These are phyloP conservation scores for Xylariaceae sp. DNA, from an alignment of 2,329 filamentous ascomycete species.

Conservation along the genomic window DNA sequence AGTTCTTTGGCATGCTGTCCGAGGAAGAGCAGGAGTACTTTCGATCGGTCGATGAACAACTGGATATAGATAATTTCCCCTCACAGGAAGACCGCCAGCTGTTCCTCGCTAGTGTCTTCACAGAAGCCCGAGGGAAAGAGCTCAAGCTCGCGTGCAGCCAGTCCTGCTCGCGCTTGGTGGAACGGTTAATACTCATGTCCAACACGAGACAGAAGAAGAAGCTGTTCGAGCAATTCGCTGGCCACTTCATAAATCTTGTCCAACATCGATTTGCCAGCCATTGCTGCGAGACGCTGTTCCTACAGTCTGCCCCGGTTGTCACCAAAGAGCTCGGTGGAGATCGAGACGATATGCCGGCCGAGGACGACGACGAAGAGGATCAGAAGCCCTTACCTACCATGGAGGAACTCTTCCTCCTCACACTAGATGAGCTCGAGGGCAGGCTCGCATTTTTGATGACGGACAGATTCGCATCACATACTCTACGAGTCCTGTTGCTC, in stretches of 20 bases:
- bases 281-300: slow-evolving; percentile 91
- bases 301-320: slow-evolving; percentile 73
- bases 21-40: slow-evolving; percentile 96
- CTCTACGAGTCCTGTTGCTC: slow-evolving; percentile 76
- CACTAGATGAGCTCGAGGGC: slow-evolving; percentile 81
- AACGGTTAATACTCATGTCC: slow-evolving; percentile 80
- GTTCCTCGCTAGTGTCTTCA: slow-evolving; percentile 77
- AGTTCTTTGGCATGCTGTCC: slow-evolving; percentile 90
- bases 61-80: slow-evolving; percentile 84
- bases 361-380: slow-evolving; percentile 37
- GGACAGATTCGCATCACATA: slow-evolving; percentile 85
- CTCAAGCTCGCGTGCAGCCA: slow-evolving; percentile 94
- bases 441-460: slow-evolving; percentile 79
- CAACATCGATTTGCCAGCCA: slow-evolving; percentile 96
- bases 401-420: slow-evolving; percentile 78
- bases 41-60: slow-evolving; percentile 77
- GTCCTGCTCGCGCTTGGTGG: slow-evolving; percentile 88
- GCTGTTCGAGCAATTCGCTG: slow-evolving; percentile 77
- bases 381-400: slow-evolving; percentile 57
- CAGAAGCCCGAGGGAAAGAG: slow-evolving; percentile 85
- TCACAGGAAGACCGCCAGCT: slow-evolving; percentile 64
- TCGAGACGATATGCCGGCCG: slow-evolving; percentile 36
- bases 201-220: slow-evolving; percentile 75
- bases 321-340: slow-evolving; percentile 62
- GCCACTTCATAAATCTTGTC: slow-evolving; percentile 82